phyloP scores from a whole-genome alignment of 2,329 filamentous ascomycete genomes.

The Calonectria crousiana region DNA sequence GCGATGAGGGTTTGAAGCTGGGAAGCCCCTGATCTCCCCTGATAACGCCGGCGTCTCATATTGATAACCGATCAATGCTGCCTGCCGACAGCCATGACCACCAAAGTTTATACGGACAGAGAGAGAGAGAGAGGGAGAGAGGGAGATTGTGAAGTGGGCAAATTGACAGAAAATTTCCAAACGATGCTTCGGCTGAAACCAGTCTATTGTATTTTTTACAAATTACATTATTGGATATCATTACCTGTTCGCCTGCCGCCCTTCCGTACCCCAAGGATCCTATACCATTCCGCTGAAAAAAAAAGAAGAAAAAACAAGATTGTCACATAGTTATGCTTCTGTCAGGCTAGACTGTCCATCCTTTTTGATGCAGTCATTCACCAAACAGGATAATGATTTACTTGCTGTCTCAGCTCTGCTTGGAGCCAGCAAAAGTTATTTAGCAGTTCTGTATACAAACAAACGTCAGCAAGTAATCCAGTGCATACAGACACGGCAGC shows the following conservation, averaged over 20 bases:
- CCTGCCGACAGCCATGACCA: not conserved
- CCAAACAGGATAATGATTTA: not conserved
- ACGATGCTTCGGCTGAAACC: not conserved
- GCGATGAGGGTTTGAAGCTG: not conserved
- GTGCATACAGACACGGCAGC: not conserved
- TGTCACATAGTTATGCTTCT: not conserved
- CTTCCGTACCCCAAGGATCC: not conserved
- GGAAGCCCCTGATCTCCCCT: not conserved
- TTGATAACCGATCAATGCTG: not conserved
- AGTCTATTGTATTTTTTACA: not conserved
- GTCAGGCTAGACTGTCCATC: not conserved
- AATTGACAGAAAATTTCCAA: not conserved
- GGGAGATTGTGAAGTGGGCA: not conserved
- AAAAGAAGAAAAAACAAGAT: too few relatives aligned
- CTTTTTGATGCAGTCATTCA: not conserved
- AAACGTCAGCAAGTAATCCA: not conserved
- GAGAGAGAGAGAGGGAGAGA: not conserved
- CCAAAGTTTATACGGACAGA: not conserved
- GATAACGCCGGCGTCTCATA: not conserved
- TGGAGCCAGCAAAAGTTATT: constrained; percentile 18
- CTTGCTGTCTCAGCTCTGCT: constrained; percentile 3
- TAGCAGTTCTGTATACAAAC: not conserved
- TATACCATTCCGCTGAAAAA: not conserved
- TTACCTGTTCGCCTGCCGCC: not conserved
- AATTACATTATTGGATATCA: constrained; percentile 7